Percentiles rank a stretch among this genome's conserved stretches.
Conservation (phyloP, 1,139 yeast species). For the Blastobotrys buckinghamii region DNA sequence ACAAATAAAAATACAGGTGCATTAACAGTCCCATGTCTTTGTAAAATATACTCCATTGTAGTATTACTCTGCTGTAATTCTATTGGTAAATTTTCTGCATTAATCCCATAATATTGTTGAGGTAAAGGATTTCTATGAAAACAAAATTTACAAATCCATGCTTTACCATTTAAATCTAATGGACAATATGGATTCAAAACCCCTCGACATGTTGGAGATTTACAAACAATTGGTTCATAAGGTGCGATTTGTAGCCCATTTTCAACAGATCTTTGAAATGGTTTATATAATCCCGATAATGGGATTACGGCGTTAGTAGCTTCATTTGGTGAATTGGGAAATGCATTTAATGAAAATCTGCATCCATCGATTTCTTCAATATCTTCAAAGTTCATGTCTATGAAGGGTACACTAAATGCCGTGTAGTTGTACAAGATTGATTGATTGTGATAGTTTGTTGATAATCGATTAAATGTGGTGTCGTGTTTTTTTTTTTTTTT, state of each 20-base stretch:
- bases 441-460: no score
- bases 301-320: conserved; percentile 57
- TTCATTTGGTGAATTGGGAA: conserved; percentile 57
- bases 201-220: conserved; percentile 46
- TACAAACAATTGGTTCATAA: conserved; percentile 45
- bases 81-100: conserved; percentile 26
- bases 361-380: conserved; percentile 65
- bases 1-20: conserved; percentile 51
- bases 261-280: conserved; percentile 46
- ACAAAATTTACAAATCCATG: conserved; percentile 67
- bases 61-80: conserved; percentile 38
- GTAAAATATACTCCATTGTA: conserved; percentile 58
- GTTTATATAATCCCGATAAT: conserved; percentile 60
- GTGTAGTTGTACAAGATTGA: no score
- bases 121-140: conserved; percentile 48
- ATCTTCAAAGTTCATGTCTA: conserved; percentile 48
- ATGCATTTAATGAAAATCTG: conserved; percentile 59
- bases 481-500: no score
- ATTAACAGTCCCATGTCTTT: conserved; percentile 37
- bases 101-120: conserved; percentile 22
- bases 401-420: no score
- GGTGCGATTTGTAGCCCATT: conserved; percentile 34
- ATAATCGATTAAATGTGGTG: no score
- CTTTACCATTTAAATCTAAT: conserved; percentile 37
- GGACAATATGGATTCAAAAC: conserved; percentile 54